Base-by-base conservation (phyloP, 164 flowering plant species). In the Sedum album region DNA sequence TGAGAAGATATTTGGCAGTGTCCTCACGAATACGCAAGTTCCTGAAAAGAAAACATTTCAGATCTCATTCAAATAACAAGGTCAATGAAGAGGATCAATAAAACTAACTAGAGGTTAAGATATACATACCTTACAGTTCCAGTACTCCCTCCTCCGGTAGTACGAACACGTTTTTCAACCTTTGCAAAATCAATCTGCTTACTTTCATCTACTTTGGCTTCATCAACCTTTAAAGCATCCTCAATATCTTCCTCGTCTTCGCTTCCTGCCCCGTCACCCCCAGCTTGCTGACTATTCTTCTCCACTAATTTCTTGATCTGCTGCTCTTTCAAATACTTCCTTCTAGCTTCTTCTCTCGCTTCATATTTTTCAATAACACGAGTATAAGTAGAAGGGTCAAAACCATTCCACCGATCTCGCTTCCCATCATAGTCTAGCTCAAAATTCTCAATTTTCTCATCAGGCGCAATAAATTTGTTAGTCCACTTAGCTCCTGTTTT, bases 101-200 rank as follows among this genome's bases (percentile, higher is more conserved):
- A 15, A 44, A 44, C 48, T 44, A 0, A 15, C 18, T 15, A 44
- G 17, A 44, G 48, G 48, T 44, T 17, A 44, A 11, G 48, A 44
- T 44, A 18, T 15, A 17, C 1, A 44, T 15, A 44, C 97, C 93
- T 83, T 5, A 90, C 98, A 70, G 96, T 93, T 78, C 98, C 96
- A 18, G 98, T 90, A 81, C 96, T 90, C 8, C 98, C 96, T 80
- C 98, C 98, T 69, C 96, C 98, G 0, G 97, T 93, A 2, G 98
- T 93, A n/a, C 97, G 93, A 62, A 93, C 98, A 86, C 93, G 97
- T 79, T 93, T 93, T 72, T 90, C 97, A 66, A 90, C 98, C 81
- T 93, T 93, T 28, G 96, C 98, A 74, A 90, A 90, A 67, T 88
- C 94, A 94, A 88, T 87, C 65, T 88, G 92, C 66, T 87, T 86